Evolutionary conservation across 495 filamentous ascomycete genomes (phyloP).

Genomic region (Hypoxylon intermedium): DNA sequence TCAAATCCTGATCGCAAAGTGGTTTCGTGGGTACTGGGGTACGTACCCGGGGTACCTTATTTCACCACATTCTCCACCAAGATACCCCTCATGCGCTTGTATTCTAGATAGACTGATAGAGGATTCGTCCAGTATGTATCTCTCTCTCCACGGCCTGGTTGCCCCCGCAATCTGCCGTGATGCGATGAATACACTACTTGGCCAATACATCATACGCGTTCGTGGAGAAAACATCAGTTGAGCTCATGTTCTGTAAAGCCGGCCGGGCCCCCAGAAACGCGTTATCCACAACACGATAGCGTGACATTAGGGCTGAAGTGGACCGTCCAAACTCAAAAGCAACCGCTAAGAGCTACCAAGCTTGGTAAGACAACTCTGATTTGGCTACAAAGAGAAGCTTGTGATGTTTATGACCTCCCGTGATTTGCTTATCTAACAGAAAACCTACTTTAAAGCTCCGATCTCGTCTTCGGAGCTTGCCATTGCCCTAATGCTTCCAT

Average conservation of each 20-base stretch:
- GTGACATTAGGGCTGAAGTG: conserved; percentile 19
- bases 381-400: conserved; percentile 22
- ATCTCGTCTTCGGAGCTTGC: conserved; percentile 28
- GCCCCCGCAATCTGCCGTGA: conserved; percentile 26
- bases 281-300: conserved; percentile 9
- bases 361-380: conserved; percentile 18
- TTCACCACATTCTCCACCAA: too few species aligned
- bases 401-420: conserved; percentile 15
- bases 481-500: conserved; percentile 6
- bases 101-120: too few species aligned
- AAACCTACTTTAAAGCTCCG: conserved; percentile 15
- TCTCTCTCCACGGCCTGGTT: neutral
- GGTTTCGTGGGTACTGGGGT: too few species aligned
- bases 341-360: conserved; percentile 23
- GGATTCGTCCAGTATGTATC: too few species aligned
- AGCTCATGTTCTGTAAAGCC: conserved; percentile 6
- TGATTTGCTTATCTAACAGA: conserved; percentile 36
- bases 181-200: conserved; percentile 6
- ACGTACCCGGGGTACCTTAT: too few species aligned
- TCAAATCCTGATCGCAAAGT: conserved; percentile 20
- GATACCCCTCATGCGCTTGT: neutral
- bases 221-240: conserved; percentile 27
- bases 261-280: neutral
- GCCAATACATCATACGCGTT: conserved; percentile 25
- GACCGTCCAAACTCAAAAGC: neutral